Percentiles rank a stretch among this genome's conserved stretches.
phyloP scores from a whole-genome alignment of 805 yeast genomes.

The Candida schatavii region DNA sequence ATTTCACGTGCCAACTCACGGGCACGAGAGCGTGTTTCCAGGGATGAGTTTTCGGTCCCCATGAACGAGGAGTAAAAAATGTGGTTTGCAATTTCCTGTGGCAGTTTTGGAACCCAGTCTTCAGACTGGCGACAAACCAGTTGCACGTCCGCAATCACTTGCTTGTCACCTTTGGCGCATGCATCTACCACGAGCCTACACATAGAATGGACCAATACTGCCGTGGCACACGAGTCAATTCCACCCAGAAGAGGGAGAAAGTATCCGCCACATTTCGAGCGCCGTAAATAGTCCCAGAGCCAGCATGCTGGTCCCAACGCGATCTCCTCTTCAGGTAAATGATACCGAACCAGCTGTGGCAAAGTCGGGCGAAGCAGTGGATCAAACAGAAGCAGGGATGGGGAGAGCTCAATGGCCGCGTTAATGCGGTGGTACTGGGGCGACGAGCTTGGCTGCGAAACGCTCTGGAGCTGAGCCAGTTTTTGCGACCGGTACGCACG shows the following conservation, averaged over 20 bases:
- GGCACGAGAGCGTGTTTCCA: conserved; percentile 82
- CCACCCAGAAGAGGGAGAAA: conserved; percentile 96
- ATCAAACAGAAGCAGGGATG: conserved; percentile 56
- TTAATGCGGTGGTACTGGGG: conserved; percentile 58
- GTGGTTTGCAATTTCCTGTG: conserved; percentile 70
- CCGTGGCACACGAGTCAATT: conserved; percentile 96
- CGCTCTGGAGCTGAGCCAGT: conserved; percentile 75
- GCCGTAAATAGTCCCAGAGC: conserved; percentile 96
- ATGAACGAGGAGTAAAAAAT: conserved; percentile 89
- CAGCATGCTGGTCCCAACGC: conserved; percentile 99
- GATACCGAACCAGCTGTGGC: conserved; percentile 53
- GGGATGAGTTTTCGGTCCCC: conserved; percentile 94
- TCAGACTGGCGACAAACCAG: conserved; percentile 51
- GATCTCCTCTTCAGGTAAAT: conserved; percentile 90
- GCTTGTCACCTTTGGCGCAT: conserved; percentile 62
- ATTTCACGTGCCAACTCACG: conserved; percentile 67
- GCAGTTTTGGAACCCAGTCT: conserved; percentile 66
- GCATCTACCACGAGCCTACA: conserved; percentile 78
- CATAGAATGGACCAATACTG: conserved; percentile 92
- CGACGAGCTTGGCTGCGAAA: conserved; percentile 32
- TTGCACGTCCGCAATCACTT: conserved; percentile 76
- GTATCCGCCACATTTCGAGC: conserved; percentile 87
- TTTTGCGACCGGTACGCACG: conserved; percentile 73
- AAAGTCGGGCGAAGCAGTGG: conserved; percentile 58
- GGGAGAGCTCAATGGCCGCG: conserved; percentile 66